Evolutionary conservation across 495 filamentous ascomycete genomes (phyloP).

Genomic region (Penicillium antarcticum): DNA sequence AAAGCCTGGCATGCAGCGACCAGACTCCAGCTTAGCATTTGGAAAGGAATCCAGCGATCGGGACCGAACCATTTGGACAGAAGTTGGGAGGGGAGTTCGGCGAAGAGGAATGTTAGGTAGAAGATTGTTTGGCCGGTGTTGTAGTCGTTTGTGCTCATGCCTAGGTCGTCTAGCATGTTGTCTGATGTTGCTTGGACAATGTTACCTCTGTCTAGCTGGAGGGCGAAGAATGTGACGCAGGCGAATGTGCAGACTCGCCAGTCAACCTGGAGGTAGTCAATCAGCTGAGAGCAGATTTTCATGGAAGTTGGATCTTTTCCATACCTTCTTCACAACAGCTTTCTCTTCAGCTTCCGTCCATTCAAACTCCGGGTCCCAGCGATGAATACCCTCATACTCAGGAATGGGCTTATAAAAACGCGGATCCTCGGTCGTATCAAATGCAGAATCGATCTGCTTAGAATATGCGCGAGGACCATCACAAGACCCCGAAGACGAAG

Average conservation of each 20-base stretch:
- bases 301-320: background rate
- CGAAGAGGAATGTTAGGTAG: constrained; percentile 59
- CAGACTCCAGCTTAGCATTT: constrained; percentile 76
- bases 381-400: constrained; percentile 66
- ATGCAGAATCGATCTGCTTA: constrained; percentile 25
- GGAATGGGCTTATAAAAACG: constrained; percentile 57
- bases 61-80: constrained; percentile 73
- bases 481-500: constrained; percentile 22
- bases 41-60: constrained; percentile 80
- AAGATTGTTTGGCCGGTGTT: constrained; percentile 77
- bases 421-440: constrained; percentile 40
- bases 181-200: constrained; percentile 68
- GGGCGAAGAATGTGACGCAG: constrained; percentile 78
- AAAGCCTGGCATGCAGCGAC: constrained; percentile 68
- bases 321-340: constrained; percentile 61
- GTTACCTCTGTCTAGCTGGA: constrained; percentile 79
- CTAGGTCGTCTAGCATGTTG: constrained; percentile 59
- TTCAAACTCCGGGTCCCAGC: constrained; percentile 69
- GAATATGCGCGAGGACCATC: constrained; percentile 9
- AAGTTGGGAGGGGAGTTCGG: constrained; percentile 72
- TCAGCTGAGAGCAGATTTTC: background rate
- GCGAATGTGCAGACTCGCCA: constrained; percentile 58
- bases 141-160: constrained; percentile 70
- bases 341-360: constrained; percentile 72
- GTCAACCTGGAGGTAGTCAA: constrained; percentile 44